Evolutionary conservation across 73 alveolate species (phyloP).

Genomic region (Paraurostyla sp.): DNA sequence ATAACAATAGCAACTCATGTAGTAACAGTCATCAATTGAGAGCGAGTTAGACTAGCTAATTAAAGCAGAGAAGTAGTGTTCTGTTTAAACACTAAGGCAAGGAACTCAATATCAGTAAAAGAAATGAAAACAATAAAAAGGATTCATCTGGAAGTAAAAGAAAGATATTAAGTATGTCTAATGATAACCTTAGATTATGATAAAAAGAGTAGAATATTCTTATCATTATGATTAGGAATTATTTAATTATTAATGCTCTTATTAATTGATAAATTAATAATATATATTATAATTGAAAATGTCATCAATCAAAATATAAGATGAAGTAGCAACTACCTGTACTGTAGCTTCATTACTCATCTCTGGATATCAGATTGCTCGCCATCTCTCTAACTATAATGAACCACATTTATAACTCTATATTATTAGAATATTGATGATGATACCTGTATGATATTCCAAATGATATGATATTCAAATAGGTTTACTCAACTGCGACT

Average conservation of each 20-base stretch:
- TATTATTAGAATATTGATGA: slow-evolving; percentile 74
- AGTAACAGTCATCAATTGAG: no score
- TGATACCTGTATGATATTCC: slow-evolving; percentile 77
- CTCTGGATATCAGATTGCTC: slow-evolving; percentile 47
- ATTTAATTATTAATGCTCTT: no score
- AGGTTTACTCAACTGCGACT: slow-evolving; percentile 68
- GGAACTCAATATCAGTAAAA: not conserved
- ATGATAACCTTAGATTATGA: not conserved
- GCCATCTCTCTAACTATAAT: slow-evolving; percentile 71
- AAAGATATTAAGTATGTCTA: not conserved
- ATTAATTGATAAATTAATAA: not conserved
- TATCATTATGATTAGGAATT: no score
- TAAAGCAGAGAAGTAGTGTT: slow-evolving; percentile 10
- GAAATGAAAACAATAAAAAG: not conserved
- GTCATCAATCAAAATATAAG: slow-evolving; percentile 1
- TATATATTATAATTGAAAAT: not conserved
- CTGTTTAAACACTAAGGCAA: not conserved
- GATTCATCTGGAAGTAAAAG: not conserved
- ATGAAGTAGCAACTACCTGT: slow-evolving; percentile 39
- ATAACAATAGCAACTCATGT: not conserved
- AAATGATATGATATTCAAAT: not conserved
- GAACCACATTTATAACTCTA: slow-evolving; percentile 75
- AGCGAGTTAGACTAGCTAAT: not conserved
- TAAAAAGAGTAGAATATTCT: no score
- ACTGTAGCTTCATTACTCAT: slow-evolving; percentile 44